These are phyloP conservation scores for Colletotrichum incanum DNA, from an alignment of 2,329 filamentous ascomycete species.

Conservation along the genomic window DNA sequence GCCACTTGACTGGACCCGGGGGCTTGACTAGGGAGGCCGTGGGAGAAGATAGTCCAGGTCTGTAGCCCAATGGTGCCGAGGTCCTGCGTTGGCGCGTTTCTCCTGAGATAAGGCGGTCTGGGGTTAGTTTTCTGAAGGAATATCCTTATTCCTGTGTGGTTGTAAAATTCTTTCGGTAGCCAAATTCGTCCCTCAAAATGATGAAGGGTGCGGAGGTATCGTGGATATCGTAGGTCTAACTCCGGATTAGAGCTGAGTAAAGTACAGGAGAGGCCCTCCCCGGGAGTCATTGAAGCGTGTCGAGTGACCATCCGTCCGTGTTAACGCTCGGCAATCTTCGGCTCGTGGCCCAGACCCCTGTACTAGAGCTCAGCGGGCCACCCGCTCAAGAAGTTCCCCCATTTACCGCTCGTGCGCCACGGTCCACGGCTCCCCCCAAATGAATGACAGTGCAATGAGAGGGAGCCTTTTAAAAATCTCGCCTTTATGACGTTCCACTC, in stretches of 20 bases:
- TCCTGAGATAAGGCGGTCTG: constrained; percentile 18
- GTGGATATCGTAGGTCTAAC: constrained; percentile 13
- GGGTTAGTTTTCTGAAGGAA: neutral
- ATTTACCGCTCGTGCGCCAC: constrained; percentile 32
- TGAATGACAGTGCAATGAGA: constrained; percentile 38
- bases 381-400: constrained; percentile 8
- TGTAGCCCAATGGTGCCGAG: constrained; percentile 22
- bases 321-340: constrained; percentile 43
- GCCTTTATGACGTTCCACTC: constrained; percentile 42
- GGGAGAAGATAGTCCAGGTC: constrained; percentile 11
- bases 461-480: constrained; percentile 42
- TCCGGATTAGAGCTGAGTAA: neutral
- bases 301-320: constrained; percentile 31
- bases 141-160: constrained; percentile 6
- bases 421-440: constrained; percentile 18
- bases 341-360: constrained; percentile 42
- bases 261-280: neutral
- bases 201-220: constrained; percentile 10
- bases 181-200: neutral
- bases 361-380: constrained; percentile 24
- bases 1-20: constrained; percentile 27
- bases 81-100: constrained; percentile 35
- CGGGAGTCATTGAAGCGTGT: neutral
- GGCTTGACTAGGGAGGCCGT: constrained; percentile 27
- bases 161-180: neutral